These are phyloP conservation scores for Starmerella geochares DNA, from an alignment of 805 yeast genomes.

Conservation along the genomic window DNA sequence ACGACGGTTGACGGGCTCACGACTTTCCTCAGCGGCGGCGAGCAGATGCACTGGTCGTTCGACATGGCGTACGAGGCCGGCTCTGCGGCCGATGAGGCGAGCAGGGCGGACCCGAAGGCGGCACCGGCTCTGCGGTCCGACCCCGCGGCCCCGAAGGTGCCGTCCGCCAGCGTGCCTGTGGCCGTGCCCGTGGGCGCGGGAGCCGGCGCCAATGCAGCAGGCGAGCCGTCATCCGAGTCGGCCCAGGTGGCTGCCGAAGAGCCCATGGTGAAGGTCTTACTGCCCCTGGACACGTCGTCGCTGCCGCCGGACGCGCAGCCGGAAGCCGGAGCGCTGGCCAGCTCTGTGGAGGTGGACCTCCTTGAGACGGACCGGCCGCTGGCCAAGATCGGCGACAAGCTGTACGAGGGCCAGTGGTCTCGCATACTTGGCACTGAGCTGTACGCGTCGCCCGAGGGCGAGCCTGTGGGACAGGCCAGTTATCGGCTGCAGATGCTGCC, in stretches of 20 bases:
- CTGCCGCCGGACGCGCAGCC: constrained; percentile 16
- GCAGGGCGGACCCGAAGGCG: constrained; percentile 19
- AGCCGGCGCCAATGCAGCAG: no score
- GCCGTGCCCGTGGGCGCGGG: not conserved
- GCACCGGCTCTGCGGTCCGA: not conserved
- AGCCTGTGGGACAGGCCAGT: constrained; percentile 26
- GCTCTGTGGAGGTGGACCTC: constrained; percentile 43
- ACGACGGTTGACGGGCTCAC: constrained; percentile 62
- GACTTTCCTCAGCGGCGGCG: constrained; percentile 61
- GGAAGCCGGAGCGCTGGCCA: not conserved
- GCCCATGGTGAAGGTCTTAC: constrained; percentile 37
- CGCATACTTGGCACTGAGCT: constrained; percentile 69
- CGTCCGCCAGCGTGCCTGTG: not conserved
- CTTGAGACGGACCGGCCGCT: constrained; percentile 46
- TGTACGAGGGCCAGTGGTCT: constrained; percentile 70
- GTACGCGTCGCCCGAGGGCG: constrained; percentile 30
- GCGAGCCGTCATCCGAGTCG: no score
- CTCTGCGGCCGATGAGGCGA: constrained; percentile 64
- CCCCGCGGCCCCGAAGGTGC: not conserved
- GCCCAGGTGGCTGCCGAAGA: no score
- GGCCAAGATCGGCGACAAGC: constrained; percentile 45
- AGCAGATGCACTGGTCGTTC: constrained; percentile 68
- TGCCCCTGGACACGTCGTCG: constrained; percentile 41
- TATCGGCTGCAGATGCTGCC: constrained; percentile 26
- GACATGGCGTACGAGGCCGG: constrained; percentile 69